Evolutionary conservation across 2,329 filamentous ascomycete genomes (phyloP), one percentile per base, ranked within the genome.

Genomic region (Diaporthe caulivora): DNA sequence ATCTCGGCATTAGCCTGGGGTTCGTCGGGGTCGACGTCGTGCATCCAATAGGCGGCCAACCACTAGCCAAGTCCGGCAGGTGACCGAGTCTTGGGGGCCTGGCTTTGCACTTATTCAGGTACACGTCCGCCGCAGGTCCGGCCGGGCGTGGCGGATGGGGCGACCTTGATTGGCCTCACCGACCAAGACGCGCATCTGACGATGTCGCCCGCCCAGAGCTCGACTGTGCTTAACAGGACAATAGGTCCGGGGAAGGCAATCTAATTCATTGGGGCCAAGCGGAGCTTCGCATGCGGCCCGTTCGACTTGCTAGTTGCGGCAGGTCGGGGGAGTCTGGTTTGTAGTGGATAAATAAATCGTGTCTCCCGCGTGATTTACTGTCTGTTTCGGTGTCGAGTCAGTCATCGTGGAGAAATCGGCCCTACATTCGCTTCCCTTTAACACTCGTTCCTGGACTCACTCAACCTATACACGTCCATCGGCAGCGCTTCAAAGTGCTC

Each of bases 281-380:
- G 44, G 44, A 53, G 21, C 24, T 21, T 40, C 47, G 40, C 62
- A 67, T 53, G 62, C 62, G 31, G 62, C 13, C 31, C 44, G 47
- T 53, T 67, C 3, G 15, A 11, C 3, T 1, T 40, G 5, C 21
- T 29, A 11, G 44, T 37, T 37, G 29, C 29, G 1, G 31, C 47
- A 40, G 31, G 34, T 53, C 37, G 47, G 51, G n/a, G 62, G 44
- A 29, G n/a, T 0, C 24, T 40, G 37, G 2, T 40, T 53, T 51
- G 62, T 53, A n/a, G 62, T 53, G 62, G 62, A 67, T 67, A 53
- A 67, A 67, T 67, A 67, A 67, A 67, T 40, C 47, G 47, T 29
- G 26, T 40, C 7, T 29, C 47, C 62, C 62, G 62, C 62, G 31
- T 53, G 31, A 67, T 67, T 26, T 18, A 31, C 62, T n/a, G 15